Percentiles rank a stretch among this genome's conserved stretches.
phyloP scores from a whole-genome alignment of 2,329 filamentous ascomycete genomes.

The Chrysosporium keratinophilum region DNA sequence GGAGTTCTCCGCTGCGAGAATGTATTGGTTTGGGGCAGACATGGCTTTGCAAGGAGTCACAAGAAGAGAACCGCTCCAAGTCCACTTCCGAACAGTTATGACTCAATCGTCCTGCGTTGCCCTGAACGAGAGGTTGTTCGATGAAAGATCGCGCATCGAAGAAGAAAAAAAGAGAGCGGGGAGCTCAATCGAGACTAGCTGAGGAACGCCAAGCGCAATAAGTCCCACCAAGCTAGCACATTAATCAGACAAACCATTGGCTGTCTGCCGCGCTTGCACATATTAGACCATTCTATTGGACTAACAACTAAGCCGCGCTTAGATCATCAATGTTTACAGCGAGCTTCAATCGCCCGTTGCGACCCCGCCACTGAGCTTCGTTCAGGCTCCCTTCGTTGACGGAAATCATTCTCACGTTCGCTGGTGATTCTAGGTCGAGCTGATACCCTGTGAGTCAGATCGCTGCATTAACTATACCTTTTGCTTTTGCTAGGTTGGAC shows the following conservation, averaged over 20 bases:
- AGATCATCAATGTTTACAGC: neutral
- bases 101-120: neutral
- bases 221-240: neutral
- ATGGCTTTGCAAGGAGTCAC: slow-evolving; percentile 21
- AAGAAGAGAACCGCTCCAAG: neutral
- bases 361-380: neutral
- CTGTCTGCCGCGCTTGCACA: neutral
- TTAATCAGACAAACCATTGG: neutral
- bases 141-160: neutral
- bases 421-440: neutral
- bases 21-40: slow-evolving; percentile 50
- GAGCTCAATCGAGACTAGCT: neutral
- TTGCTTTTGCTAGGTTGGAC: neutral
- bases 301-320: neutral
- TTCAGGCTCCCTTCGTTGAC: neutral
- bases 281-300: neutral
- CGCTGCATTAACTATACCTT: neutral
- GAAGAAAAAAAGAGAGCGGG: neutral
- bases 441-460: neutral
- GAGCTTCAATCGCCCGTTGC: neutral
- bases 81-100: neutral
- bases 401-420: neutral
- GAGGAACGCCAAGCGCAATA: neutral
- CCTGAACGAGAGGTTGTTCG: neutral
- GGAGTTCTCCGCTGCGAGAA: slow-evolving; percentile 74